Evolutionary conservation across 1,284 basidiomycete species (phyloP), one percentile per base, ranked within the genome.

Genomic region (Puccinia polysora): DNA sequence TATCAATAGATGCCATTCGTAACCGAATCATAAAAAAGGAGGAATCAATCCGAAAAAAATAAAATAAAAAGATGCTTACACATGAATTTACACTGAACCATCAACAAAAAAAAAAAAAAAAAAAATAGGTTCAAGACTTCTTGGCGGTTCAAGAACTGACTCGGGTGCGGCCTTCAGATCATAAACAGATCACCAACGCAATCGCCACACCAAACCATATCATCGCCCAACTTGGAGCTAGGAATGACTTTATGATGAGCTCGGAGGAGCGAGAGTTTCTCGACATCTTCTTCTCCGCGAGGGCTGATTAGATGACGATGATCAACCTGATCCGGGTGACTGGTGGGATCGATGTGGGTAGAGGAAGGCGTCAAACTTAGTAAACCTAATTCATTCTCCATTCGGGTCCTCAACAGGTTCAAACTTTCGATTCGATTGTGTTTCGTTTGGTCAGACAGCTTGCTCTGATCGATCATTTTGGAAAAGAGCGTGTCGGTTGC

Each of bases 141-240:
- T 25, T 56, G 25, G 32, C 10, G 25, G n/a, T 14, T 8, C n/a
- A 23, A 40, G 40, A 25, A 20, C 20, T 40, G 1, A 20, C n/a
- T n/a, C n/a, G n/a, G 34, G 5, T n/a, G n/a, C 3, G 18, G 7
- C 2, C 20, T 7, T 71, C 50, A 72, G 30, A 72, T 64, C 38
- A 72, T 62, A 55, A 72, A 72, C 43, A 72, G 62, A 47, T 72
- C 69, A 53, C 69, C 69, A 30, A 43, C 50, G 45, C 69, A 72
- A 62, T 72, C 36, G 15, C 60, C 69, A 30, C 69, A 72, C 69
- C 69, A 72, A 30, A 72, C 60, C 60, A 72, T 55, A 64, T 72
- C 69, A 50, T 72, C 60, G 14, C 69, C 60, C 15, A 72, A 30
- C 20, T 72, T 53, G 20, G 47, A 53, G 32, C 60, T 58, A 23